Conservation (phyloP, 495 filamentous ascomycete species). For the Talaromyces liani region DNA sequence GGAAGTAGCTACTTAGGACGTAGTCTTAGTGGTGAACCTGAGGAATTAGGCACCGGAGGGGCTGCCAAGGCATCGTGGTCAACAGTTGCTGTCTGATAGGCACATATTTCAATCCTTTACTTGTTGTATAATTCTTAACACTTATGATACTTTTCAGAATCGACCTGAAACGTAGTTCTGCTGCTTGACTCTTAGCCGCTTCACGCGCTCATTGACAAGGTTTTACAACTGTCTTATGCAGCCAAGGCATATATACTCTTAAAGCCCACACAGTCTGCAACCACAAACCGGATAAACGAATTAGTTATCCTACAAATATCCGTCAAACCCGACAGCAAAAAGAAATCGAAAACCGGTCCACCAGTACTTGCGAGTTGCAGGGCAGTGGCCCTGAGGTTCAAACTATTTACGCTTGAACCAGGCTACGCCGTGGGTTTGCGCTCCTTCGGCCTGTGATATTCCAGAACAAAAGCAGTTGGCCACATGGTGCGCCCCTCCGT, state of each 20-base stretch:
- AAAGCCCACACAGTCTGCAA: background rate
- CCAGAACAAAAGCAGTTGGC: background rate
- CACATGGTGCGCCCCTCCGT: background rate
- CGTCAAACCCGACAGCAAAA: background rate
- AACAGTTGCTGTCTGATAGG: constrained; percentile 1
- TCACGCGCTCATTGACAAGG: background rate
- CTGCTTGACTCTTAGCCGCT: background rate
- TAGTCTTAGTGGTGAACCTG: background rate
- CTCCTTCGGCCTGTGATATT: background rate
- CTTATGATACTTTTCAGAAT: background rate
- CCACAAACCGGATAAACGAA: background rate
- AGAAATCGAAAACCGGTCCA: background rate
- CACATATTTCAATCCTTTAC: background rate
- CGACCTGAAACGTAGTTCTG: background rate
- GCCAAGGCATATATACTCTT: too few species aligned
- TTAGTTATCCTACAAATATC: background rate
- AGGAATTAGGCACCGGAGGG: constrained; percentile 2
- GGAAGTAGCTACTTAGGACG: background rate
- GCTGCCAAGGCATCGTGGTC: background rate
- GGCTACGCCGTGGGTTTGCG: too few species aligned
- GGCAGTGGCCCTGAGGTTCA: too few species aligned
- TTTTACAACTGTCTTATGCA: background rate
- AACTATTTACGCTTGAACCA: too few species aligned
- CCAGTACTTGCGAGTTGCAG: too few species aligned
- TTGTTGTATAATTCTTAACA: background rate